Conservation (phyloP, 805 yeast species). For the Saturnispora bothae region DNA sequence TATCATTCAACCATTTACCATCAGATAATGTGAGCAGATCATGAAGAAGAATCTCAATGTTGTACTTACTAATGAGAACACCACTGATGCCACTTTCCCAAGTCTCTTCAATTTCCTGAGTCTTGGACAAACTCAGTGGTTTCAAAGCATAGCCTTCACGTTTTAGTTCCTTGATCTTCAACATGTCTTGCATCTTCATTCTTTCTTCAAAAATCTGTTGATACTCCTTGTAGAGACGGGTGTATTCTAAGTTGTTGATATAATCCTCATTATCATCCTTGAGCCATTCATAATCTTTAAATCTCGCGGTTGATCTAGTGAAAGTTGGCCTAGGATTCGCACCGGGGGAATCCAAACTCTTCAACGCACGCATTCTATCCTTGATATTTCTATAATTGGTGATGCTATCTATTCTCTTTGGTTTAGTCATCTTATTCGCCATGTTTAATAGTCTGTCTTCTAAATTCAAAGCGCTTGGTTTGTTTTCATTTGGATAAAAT, state of each 20-base stretch:
- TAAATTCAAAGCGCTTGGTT: background rate
- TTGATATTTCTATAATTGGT: slow-evolving; percentile 1
- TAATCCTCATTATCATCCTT: slow-evolving; percentile 25
- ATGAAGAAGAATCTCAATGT: slow-evolving; percentile 49
- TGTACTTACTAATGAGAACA: slow-evolving; percentile 27
- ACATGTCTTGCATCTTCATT: slow-evolving; percentile 26
- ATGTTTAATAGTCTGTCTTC: slow-evolving; percentile 5
- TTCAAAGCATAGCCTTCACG: slow-evolving; percentile 23
- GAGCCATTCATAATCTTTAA: slow-evolving; percentile 24
- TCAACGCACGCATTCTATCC: background rate
- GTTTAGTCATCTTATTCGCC: slow-evolving; percentile 1
- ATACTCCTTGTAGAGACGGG: slow-evolving; percentile 30
- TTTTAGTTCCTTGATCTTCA: slow-evolving; percentile 28
- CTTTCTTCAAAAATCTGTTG: slow-evolving; percentile 35
- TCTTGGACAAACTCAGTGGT: slow-evolving; percentile 26
- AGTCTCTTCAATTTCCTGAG: slow-evolving; percentile 24
- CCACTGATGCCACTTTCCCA: slow-evolving; percentile 25
- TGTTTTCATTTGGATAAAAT: slow-evolving; percentile 3
- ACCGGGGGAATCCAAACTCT: background rate
- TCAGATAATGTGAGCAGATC: slow-evolving; percentile 68
- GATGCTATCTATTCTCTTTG: background rate
- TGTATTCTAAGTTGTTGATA: slow-evolving; percentile 22
- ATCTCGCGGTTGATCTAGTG: slow-evolving; percentile 18
- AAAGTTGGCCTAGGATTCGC: slow-evolving; percentile 9
- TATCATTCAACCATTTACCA: slow-evolving; percentile 82